Conservation (phyloP, 1,284 basidiomycete genomes). For the Marasmius oreades region DNA sequence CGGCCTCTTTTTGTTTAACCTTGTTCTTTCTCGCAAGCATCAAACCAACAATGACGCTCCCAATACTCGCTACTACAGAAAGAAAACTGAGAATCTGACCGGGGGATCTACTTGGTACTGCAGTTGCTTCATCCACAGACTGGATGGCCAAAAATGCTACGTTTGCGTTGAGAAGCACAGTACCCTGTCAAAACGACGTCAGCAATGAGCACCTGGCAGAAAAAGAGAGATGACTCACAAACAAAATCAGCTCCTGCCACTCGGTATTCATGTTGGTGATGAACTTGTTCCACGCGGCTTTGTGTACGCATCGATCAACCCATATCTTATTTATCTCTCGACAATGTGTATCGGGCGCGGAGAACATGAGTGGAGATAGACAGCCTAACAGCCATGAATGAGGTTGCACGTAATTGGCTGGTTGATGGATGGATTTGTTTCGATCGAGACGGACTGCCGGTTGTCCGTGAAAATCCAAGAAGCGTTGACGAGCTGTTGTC, state of each 20-base stretch:
- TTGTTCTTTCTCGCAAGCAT: slow-evolving; percentile 35
- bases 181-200: slow-evolving; percentile 25
- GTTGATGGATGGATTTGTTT: slow-evolving; percentile 34
- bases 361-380: slow-evolving; percentile 35
- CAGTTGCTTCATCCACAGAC: slow-evolving; percentile 25
- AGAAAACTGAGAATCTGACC: slow-evolving; percentile 36
- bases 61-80: slow-evolving; percentile 32
- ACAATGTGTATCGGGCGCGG: slow-evolving; percentile 36
- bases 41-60: slow-evolving; percentile 34
- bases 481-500: slow-evolving; percentile 33
- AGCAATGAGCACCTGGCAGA: not conserved
- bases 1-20: slow-evolving; percentile 28
- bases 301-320: slow-evolving; percentile 36
- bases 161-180: slow-evolving; percentile 38
- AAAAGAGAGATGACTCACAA: slow-evolving; percentile 32
- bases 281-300: slow-evolving; percentile 34
- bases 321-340: slow-evolving; percentile 30
- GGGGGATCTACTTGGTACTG: slow-evolving; percentile 19
- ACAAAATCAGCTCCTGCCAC: slow-evolving; percentile 46
- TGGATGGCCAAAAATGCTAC: slow-evolving; percentile 37
- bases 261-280: slow-evolving; percentile 41
- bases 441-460: slow-evolving; percentile 44
- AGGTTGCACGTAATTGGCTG: slow-evolving; percentile 13
- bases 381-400: slow-evolving; percentile 14
- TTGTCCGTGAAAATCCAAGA: slow-evolving; percentile 51